These are phyloP conservation scores for Quercus phellos DNA, from an alignment of 331 rosid genomes.

Conservation along the genomic window DNA sequence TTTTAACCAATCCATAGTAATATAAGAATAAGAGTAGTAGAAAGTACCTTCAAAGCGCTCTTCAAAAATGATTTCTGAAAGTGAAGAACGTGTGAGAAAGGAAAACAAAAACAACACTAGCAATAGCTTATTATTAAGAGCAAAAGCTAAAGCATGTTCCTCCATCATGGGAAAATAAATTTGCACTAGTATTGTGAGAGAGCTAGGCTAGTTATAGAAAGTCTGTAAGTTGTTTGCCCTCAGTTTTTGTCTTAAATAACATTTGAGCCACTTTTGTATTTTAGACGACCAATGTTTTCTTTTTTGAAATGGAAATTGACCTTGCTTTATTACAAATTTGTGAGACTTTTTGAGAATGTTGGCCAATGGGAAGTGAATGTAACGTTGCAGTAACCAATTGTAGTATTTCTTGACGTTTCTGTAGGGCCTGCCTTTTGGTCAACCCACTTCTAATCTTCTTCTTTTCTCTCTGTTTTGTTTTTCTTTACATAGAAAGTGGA, in stretches of 20 bases:
- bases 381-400: conserved; percentile 24
- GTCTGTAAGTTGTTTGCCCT: conserved; percentile 6
- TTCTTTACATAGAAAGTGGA: not conserved
- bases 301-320: not conserved
- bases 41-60: conserved; percentile 65
- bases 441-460: not conserved
- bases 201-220: conserved; percentile 23
- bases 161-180: conserved; percentile 34
- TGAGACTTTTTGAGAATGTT: not conserved
- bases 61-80: conserved; percentile 69
- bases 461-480: not conserved
- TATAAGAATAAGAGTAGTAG: not conserved
- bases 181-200: not conserved
- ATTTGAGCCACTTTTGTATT: too few relatives aligned
- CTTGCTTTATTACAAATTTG: not conserved
- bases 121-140: not conserved
- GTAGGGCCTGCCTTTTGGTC: not conserved
- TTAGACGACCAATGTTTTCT: not conserved
- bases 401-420: not conserved
- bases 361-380: conserved; percentile 16
- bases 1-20: not conserved
- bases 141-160: conserved; percentile 1
- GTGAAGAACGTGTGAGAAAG: conserved; percentile 23
- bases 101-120: conserved; percentile 8
- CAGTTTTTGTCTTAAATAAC: conserved; percentile 19